Conservation (phyloP, 2,329 filamentous ascomycete species). For the Epichloe brachyelytri region DNA sequence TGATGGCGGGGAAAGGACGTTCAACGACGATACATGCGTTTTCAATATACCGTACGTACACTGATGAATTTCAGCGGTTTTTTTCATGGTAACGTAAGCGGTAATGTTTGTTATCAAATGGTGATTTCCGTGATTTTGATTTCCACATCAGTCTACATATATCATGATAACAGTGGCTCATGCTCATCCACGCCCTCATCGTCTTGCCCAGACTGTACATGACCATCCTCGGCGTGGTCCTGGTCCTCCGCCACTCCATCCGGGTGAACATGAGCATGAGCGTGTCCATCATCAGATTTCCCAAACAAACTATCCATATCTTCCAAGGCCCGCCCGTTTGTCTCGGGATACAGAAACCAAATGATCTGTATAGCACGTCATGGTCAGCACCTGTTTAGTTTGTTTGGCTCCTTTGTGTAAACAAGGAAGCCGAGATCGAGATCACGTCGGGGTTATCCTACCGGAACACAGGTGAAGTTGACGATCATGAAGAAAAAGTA, state of each 20-base stretch:
- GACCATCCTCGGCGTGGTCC: neutral
- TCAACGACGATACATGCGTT: neutral
- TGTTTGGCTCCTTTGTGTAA: neutral
- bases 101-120: too few relatives aligned
- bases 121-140: too few relatives aligned
- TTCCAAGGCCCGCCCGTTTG: slow-evolving; percentile 27
- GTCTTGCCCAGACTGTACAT: neutral
- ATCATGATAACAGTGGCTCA: slow-evolving; percentile 3
- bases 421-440: too few relatives aligned
- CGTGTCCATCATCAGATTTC: neutral
- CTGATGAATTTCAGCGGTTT: neutral
- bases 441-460: neutral
- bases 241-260: neutral
- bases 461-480: slow-evolving; percentile 6
- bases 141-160: neutral
- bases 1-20: neutral
- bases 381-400: neutral
- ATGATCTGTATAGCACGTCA: slow-evolving; percentile 19
- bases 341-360: slow-evolving; percentile 31
- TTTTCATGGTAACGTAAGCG: neutral
- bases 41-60: neutral
- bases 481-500: slow-evolving; percentile 44
- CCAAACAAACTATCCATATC: slow-evolving; percentile 32
- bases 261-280: neutral
- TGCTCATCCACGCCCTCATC: slow-evolving; percentile 7